phyloP scores from a whole-genome alignment of 371 early-diverging fungal species.

The Syncephalastrum monosporum region DNA sequence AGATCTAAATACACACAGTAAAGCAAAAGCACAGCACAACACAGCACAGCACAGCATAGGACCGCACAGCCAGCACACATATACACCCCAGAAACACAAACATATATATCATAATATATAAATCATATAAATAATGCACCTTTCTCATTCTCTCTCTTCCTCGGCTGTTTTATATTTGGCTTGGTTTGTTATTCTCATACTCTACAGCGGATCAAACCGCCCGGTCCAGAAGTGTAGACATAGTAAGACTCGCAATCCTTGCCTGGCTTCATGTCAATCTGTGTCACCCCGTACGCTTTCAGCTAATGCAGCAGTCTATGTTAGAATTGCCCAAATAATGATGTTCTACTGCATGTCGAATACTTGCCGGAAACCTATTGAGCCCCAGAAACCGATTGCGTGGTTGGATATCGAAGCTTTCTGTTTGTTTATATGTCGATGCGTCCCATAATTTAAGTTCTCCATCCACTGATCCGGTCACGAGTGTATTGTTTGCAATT shows the following conservation, averaged over 20 bases:
- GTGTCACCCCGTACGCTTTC: conserved; percentile 53
- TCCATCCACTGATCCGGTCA: conserved; percentile 66
- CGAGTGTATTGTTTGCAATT: conserved; percentile 56
- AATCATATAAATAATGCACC: no score
- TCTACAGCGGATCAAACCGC: conserved; percentile 38
- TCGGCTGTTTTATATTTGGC: no score
- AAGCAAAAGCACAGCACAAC: no score
- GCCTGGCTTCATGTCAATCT: conserved; percentile 30
- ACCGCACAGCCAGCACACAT: no score
- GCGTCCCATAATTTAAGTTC: conserved; percentile 70
- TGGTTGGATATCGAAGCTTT: conserved; percentile 52
- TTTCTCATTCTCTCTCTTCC: no score
- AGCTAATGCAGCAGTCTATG: conserved; percentile 20
- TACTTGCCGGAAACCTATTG: conserved; percentile 59
- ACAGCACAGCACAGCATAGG: no score
- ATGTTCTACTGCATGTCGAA: neutral
- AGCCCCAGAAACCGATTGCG: conserved; percentile 60
- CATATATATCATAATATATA: no score
- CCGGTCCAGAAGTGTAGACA: conserved; percentile 48
- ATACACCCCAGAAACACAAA: no score
- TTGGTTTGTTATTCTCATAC: no score
- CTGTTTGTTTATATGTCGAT: conserved; percentile 52
- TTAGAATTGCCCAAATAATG: neutral
- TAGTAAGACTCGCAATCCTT: conserved; percentile 11
- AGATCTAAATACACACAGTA: conserved; percentile 5